These are phyloP conservation scores for Gymnopilus junonius DNA, from an alignment of 768 basidiomycete species.

Conservation along the genomic window DNA sequence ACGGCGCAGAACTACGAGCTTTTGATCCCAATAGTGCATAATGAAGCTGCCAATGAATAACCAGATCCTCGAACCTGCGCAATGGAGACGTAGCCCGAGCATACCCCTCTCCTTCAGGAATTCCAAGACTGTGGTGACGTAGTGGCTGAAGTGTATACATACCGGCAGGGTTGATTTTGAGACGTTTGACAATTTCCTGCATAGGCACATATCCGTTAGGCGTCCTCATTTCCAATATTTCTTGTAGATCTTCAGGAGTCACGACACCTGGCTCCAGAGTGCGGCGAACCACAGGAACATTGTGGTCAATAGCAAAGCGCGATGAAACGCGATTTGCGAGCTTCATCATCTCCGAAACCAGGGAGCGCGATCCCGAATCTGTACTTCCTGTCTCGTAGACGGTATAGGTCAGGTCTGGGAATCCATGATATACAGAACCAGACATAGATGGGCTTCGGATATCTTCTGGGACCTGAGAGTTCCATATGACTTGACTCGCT, in stretches of 20 bases:
- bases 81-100: constrained; percentile 84
- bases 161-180: constrained; percentile 38
- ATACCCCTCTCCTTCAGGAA: constrained; percentile 82
- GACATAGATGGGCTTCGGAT: constrained; percentile 32
- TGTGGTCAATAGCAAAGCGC: constrained; percentile 61
- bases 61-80: constrained; percentile 80
- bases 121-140: constrained; percentile 70
- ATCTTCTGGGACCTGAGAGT: constrained; percentile 29
- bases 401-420: constrained; percentile 56
- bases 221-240: constrained; percentile 54
- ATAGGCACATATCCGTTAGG: constrained; percentile 44
- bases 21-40: constrained; percentile 56
- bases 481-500: neutral
- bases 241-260: constrained; percentile 38
- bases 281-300: constrained; percentile 70
- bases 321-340: constrained; percentile 79
- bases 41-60: constrained; percentile 95
- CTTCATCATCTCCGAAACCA: constrained; percentile 86
- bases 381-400: constrained; percentile 32
- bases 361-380: constrained; percentile 47
- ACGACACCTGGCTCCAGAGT: constrained; percentile 36
- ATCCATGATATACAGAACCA: constrained; percentile 43
- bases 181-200: constrained; percentile 34
- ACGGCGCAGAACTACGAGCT: constrained; percentile 39
- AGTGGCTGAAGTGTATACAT: constrained; percentile 56